Conservation (phyloP, 768 basidiomycete genomes). For the Clitopilus passeckerianus region DNA sequence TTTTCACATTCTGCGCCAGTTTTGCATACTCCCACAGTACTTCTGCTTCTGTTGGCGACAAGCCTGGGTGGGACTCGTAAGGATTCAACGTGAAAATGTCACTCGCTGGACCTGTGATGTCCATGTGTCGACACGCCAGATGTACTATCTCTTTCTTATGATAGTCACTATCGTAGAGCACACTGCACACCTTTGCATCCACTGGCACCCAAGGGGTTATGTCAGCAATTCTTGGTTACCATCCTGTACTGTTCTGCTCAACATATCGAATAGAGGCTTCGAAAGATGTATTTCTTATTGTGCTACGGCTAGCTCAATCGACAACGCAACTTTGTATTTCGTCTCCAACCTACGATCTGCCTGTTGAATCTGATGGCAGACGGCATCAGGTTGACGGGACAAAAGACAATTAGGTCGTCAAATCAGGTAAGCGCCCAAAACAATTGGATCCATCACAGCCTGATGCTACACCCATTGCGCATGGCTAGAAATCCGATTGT, state of each 20-base stretch:
- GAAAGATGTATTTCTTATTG: background rate
- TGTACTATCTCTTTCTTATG: background rate
- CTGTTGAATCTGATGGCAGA: background rate
- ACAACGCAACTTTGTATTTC: background rate
- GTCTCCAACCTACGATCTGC: background rate
- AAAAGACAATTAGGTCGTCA: constrained; percentile 38
- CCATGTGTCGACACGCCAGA: constrained; percentile 8
- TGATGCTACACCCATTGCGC: background rate
- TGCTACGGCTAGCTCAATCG: background rate
- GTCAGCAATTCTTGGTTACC: background rate
- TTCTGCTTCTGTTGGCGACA: constrained; percentile 68
- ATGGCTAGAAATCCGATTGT: background rate
- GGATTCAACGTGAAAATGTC: constrained; percentile 61
- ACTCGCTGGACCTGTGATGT: constrained; percentile 17
- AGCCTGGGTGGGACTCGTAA: constrained; percentile 63
- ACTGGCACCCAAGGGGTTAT: background rate
- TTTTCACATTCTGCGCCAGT: constrained; percentile 73
- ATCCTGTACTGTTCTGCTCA: background rate
- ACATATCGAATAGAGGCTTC: background rate
- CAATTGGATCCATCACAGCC: constrained; percentile 25
- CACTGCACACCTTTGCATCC: background rate
- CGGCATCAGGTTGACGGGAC: constrained; percentile 6
- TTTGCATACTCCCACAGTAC: constrained; percentile 94
- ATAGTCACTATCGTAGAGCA: background rate
- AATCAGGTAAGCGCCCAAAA: constrained; percentile 21